Conservation (phyloP, 2,329 filamentous ascomycete species). For the Neoscytalidium dimidiatum region DNA sequence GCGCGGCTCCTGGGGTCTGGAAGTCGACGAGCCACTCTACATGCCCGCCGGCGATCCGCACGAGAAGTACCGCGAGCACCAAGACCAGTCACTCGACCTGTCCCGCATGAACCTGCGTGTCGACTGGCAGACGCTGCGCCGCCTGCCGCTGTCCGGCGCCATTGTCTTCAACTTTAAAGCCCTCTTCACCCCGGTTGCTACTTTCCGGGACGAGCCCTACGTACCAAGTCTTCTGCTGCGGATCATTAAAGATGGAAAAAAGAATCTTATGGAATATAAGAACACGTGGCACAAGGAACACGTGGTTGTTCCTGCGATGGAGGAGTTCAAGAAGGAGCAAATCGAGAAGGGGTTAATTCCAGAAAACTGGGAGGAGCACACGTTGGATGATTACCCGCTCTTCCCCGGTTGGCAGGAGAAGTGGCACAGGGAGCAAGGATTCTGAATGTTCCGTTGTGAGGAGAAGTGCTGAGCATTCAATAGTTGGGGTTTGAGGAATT, state of each 20-base stretch:
- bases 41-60: conserved; percentile 70
- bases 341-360: conserved; percentile 59
- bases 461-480: not conserved
- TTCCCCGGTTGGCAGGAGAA: conserved; percentile 76
- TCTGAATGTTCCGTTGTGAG: conserved; percentile 34
- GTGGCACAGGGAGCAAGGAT: conserved; percentile 68
- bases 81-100: conserved; percentile 58
- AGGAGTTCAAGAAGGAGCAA: conserved; percentile 67
- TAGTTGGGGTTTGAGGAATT: not conserved
- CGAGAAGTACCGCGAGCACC: conserved; percentile 59
- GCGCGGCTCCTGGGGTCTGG: conserved; percentile 81
- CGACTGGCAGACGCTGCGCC: conserved; percentile 84
- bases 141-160: conserved; percentile 72
- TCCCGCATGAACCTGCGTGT: conserved; percentile 70
- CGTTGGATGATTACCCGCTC: conserved; percentile 73
- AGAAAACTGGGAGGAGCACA: conserved; percentile 65
- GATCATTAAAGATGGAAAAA: conserved; percentile 71
- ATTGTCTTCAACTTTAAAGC: conserved; percentile 90
- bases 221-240: conserved; percentile 69
- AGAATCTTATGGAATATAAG: conserved; percentile 75
- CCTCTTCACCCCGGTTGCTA: conserved; percentile 72
- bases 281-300: conserved; percentile 79
- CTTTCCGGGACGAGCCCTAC: conserved; percentile 71
- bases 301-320: conserved; percentile 65
- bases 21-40: conserved; percentile 73